A percentile compares a stretch with the other conserved stretches of the same genome.
Conservation (phyloP, 345 rosid genomes). For the Citrus inodora region DNA sequence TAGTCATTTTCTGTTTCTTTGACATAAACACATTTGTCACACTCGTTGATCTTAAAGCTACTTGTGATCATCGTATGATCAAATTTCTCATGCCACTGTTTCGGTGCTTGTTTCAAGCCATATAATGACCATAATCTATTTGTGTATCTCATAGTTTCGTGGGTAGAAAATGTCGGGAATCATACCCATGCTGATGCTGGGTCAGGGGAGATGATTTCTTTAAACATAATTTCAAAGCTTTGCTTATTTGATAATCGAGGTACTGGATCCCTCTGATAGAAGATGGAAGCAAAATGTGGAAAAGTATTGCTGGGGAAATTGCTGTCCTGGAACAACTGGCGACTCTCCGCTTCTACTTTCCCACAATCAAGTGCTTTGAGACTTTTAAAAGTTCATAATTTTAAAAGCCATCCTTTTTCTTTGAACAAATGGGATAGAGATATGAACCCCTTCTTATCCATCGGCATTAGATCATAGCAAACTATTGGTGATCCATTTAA, state of each 20-base stretch:
- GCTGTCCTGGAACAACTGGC: slow-evolving; percentile 1
- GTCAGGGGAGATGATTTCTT: neutral
- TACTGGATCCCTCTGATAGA: neutral
- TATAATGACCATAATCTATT: no score
- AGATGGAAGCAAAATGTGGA: neutral
- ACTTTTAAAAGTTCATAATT: neutral
- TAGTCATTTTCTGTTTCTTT: no score
- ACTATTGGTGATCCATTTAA: neutral
- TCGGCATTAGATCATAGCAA: neutral
- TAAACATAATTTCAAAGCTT: slow-evolving; percentile 8
- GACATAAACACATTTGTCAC: no score
- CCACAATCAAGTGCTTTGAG: neutral
- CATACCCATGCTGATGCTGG: neutral
- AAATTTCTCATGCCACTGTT: no score
- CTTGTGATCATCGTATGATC: no score
- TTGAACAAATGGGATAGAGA: no score
- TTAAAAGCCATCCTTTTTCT: no score
- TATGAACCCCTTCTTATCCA: no score
- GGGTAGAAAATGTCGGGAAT: neutral
- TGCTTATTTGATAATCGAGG: slow-evolving; percentile 12
- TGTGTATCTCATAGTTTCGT: slow-evolving; percentile 22
- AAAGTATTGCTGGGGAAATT: neutral
- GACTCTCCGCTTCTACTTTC: slow-evolving; percentile 22
- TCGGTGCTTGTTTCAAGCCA: no score
- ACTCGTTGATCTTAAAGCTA: no score